Percentiles rank a stretch among this genome's conserved stretches.
phyloP scores from a whole-genome alignment of 2,329 filamentous ascomycete genomes.

The Ceratocystis destructans region DNA sequence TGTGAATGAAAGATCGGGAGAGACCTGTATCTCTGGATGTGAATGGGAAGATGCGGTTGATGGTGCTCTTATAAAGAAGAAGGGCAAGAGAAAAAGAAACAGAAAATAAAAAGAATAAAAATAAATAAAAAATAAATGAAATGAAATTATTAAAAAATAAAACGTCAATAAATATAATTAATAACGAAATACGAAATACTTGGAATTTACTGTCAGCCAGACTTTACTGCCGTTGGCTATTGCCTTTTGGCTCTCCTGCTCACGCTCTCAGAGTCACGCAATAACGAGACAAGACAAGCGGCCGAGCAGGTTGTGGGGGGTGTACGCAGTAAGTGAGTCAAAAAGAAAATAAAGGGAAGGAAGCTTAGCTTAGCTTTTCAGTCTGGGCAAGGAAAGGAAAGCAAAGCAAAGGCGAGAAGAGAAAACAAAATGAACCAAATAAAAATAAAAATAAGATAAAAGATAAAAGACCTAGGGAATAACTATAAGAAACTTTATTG shows the following conservation, averaged over 20 bases:
- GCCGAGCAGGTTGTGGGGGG: background rate
- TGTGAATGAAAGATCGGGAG: background rate
- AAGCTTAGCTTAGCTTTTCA: background rate
- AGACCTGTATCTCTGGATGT: background rate
- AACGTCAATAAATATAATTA: background rate
- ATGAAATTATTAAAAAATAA: too few relatives aligned
- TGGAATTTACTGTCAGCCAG: background rate
- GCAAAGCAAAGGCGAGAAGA: background rate
- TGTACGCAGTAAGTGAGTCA: background rate
- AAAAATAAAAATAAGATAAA: conserved; percentile 4
- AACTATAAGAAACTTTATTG: conserved; percentile 12
- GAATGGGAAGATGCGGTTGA: background rate
- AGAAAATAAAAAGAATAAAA: background rate
- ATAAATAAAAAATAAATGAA: too few relatives aligned
- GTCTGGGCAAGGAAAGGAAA: background rate
- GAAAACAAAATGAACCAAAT: background rate
- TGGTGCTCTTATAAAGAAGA: background rate
- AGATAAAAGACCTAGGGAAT: background rate
- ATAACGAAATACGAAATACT: too few relatives aligned
- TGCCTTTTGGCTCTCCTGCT: background rate
- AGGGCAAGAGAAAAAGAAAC: background rate
- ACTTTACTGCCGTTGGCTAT: background rate
- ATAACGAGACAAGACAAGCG: background rate
- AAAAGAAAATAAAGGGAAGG: conserved; percentile 4
- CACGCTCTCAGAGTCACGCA: background rate